These are phyloP conservation scores for Metschnikowia kunwiensis DNA, from an alignment of 805 yeast species.

Conservation along the genomic window DNA sequence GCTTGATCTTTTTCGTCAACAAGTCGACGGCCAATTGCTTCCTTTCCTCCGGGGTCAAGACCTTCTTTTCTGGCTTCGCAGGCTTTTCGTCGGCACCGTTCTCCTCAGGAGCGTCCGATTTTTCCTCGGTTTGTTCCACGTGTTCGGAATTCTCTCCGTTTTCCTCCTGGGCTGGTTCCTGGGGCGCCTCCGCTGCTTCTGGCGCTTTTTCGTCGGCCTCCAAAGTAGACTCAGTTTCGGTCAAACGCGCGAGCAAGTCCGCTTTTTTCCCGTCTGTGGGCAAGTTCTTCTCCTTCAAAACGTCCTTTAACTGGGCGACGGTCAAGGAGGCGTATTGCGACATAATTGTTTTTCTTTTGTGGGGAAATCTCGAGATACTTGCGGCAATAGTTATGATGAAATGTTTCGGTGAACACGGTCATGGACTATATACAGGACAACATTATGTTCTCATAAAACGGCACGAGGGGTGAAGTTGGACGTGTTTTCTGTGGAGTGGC, in stretches of 20 bases:
- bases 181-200: conserved; percentile 1
- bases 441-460: no score
- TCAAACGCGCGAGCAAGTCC: conserved; percentile 65
- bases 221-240: conserved; percentile 47
- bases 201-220: background rate
- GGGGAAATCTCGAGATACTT: no score
- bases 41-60: conserved; percentile 63
- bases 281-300: conserved; percentile 64
- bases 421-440: no score
- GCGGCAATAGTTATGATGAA: no score
- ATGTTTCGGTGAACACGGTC: no score
- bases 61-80: conserved; percentile 34
- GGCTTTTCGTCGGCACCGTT: conserved; percentile 3
- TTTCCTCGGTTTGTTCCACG: background rate
- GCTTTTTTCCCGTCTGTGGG: conserved; percentile 76
- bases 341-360: no score
- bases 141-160: background rate
- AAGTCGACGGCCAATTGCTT: conserved; percentile 65
- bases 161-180: background rate
- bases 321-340: conserved; percentile 60
- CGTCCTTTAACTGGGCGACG: conserved; percentile 81
- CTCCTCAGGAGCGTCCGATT: conserved; percentile 1
- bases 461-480: no score
- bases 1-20: conserved; percentile 59
- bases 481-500: no score